phyloP scores from a whole-genome alignment of 2,329 filamentous ascomycete genomes.

The Talaromyces piceae region DNA sequence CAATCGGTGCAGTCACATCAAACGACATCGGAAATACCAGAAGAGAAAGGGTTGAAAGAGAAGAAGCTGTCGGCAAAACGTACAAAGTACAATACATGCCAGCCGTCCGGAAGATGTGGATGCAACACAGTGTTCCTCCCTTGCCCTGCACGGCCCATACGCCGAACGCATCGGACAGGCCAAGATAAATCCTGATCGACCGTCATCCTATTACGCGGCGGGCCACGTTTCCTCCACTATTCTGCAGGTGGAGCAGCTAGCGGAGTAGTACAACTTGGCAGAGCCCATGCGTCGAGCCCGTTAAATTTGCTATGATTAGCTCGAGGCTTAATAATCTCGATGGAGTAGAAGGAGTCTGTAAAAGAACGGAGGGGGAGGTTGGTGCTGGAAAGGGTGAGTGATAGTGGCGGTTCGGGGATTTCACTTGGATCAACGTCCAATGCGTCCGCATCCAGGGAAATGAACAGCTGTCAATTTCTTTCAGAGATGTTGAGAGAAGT shows the following conservation, averaged over 20 bases:
- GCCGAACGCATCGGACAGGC: background rate
- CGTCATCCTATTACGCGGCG: background rate
- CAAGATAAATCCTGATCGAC: background rate
- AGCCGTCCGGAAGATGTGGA: background rate
- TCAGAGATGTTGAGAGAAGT: too few relatives aligned
- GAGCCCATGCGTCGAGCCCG: background rate
- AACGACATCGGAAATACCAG: too few relatives aligned
- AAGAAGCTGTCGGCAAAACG: background rate
- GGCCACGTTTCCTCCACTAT: background rate
- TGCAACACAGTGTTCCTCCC: background rate
- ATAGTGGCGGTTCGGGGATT: background rate
- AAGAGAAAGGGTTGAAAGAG: background rate
- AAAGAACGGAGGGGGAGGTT: too few relatives aligned
- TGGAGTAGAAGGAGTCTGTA: too few relatives aligned
- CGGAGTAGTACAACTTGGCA: background rate
- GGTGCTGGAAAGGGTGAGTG: background rate
- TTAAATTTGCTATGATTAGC: background rate
- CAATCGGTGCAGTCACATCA: too few relatives aligned
- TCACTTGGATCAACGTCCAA: too few relatives aligned
- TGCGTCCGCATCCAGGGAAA: background rate
- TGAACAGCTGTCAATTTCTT: background rate
- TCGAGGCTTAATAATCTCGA: background rate
- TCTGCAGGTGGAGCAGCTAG: background rate
- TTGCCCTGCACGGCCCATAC: background rate
- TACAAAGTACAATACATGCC: background rate